Conservation (phyloP, 257 asterid genomes). For the Solanum gandarillasii region DNA sequence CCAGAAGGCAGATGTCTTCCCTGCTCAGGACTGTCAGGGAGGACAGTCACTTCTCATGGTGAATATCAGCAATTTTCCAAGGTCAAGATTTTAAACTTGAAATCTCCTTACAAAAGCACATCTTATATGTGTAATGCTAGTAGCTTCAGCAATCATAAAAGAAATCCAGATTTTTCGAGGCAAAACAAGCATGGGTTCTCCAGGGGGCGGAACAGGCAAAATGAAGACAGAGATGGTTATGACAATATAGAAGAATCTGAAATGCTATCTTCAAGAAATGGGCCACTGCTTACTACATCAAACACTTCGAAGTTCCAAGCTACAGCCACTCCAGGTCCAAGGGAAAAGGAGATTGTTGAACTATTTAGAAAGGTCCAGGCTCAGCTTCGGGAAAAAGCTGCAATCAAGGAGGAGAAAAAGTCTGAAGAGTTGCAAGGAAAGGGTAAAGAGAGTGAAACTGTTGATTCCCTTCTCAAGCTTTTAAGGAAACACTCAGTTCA, state of each 20-base stretch:
- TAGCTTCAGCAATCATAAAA: conserved; percentile 48
- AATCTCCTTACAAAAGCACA: conserved; percentile 25
- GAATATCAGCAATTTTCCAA: conserved; percentile 21
- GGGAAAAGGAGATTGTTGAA: conserved; percentile 89
- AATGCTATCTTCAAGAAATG: conserved; percentile 54
- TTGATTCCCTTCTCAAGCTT: conserved; percentile 90
- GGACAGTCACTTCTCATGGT: conserved; percentile 35
- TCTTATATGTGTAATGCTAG: conserved; percentile 48
- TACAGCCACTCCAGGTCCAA: conserved; percentile 68
- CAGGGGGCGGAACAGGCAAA: conserved; percentile 51
- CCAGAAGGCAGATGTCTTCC: conserved; percentile 49
- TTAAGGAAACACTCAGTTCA: conserved; percentile 81
- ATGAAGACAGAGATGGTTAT: conserved; percentile 48
- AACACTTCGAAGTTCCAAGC: conserved; percentile 52
- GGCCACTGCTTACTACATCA: conserved; percentile 43
- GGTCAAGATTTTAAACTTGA: conserved; percentile 28
- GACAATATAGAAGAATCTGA: conserved; percentile 65
- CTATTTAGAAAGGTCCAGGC: conserved; percentile 91
- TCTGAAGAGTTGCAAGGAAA: conserved; percentile 44
- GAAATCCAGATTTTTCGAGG: conserved; percentile 61
- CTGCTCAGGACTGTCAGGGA: conserved; percentile 46
- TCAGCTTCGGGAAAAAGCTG: conserved; percentile 76
- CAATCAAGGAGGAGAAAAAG: conserved; percentile 65
- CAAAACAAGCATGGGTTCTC: conserved; percentile 61
- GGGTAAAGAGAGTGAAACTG: conserved; percentile 81